Evolutionary conservation across 2,329 filamentous ascomycete genomes (phyloP).

Genomic region (Pseudogymnoascus sp.): DNA sequence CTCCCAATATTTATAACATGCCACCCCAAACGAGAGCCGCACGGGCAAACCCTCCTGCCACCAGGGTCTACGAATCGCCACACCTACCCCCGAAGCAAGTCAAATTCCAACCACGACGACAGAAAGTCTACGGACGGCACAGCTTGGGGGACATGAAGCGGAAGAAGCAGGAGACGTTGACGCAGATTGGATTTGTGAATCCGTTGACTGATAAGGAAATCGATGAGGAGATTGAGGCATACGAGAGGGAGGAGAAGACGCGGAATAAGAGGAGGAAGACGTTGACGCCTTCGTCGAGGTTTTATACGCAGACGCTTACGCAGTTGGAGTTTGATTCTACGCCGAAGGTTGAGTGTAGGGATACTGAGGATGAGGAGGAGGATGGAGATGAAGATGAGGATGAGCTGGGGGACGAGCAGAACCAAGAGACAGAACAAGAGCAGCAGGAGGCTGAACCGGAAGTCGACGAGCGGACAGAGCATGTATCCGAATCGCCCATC

Average conservation of each 20-base stretch:
- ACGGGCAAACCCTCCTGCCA: not conserved
- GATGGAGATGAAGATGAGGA: not conserved
- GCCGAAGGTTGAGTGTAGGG: not conserved
- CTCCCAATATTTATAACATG: not conserved
- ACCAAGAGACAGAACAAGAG: not conserved
- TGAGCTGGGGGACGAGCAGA: no score
- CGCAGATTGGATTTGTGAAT: conserved; percentile 5
- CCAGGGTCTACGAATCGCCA: not conserved
- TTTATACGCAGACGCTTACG: conserved; percentile 62
- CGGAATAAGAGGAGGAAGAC: not conserved
- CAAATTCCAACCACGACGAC: conserved; percentile 7
- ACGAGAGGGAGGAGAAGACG: conserved; percentile 5
- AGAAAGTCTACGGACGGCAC: not conserved
- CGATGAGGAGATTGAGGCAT: not conserved
- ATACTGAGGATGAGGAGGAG: conserved; percentile 4
- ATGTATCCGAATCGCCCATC: not conserved
- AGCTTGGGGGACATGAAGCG: not conserved
- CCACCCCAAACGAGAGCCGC: not conserved
- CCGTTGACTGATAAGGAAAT: not conserved
- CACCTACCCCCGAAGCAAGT: not conserved
- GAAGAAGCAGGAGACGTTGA: conserved; percentile 7
- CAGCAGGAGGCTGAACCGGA: not conserved
- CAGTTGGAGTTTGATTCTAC: conserved; percentile 38
- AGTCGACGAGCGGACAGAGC: not conserved
- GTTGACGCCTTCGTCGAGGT: not conserved